A percentile compares a stretch with the other conserved stretches of the same genome.
Conservation (phyloP, 495 filamentous ascomycete genomes). For the Rusavskia elegans region DNA sequence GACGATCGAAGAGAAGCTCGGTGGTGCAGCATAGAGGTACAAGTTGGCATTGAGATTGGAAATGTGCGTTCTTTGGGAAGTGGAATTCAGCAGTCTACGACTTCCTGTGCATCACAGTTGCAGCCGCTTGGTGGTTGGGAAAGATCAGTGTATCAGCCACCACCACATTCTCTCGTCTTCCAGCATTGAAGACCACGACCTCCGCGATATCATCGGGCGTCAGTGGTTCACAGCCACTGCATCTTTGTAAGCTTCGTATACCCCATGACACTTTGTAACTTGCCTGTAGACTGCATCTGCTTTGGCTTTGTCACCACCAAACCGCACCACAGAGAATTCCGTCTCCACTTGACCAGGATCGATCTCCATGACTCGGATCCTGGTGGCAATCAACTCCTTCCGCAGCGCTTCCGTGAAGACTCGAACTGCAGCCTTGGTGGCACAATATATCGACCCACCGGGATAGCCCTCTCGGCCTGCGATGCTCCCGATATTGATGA, state of each 20-base stretch:
- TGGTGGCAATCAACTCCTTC: constrained; percentile 73
- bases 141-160: constrained; percentile 83
- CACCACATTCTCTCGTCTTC: constrained; percentile 85
- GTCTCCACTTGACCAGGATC: constrained; percentile 97
- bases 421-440: constrained; percentile 84
- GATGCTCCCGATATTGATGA: constrained; percentile 95
- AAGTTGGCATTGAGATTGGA: not conserved
- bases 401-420: constrained; percentile 79
- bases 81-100: constrained; percentile 8
- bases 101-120: constrained; percentile 39
- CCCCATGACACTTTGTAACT: constrained; percentile 17
- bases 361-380: constrained; percentile 81
- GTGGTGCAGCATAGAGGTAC: constrained; percentile 15
- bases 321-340: constrained; percentile 89
- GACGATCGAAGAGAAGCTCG: constrained; percentile 53
- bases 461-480: constrained; percentile 82
- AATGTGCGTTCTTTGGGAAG: not conserved
- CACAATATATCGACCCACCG: constrained; percentile 91
- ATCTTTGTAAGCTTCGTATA: not conserved
- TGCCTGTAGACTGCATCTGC: constrained; percentile 93
- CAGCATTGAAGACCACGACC: constrained; percentile 79
- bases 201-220: constrained; percentile 93
- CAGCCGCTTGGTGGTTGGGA: constrained; percentile 67
- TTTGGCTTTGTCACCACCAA: constrained; percentile 82
- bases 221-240: constrained; percentile 71